Conservation (phyloP, 1,284 basidiomycete genomes). For the Sporisorium scitamineum region DNA sequence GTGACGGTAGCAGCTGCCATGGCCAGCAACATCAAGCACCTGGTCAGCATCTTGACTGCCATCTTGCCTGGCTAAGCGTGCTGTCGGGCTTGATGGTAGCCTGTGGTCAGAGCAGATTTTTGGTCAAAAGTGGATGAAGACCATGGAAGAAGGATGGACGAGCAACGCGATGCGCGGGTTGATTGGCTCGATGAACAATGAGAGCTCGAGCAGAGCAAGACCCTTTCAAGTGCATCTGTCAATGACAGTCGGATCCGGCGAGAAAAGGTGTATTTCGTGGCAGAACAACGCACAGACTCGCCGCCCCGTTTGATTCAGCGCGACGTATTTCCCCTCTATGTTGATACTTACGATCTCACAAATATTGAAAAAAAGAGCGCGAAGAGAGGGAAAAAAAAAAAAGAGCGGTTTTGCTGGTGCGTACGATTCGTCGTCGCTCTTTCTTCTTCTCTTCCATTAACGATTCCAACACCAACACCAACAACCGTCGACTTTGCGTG, state of each 20-base stretch:
- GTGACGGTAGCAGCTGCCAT: slow-evolving; percentile 9
- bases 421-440: not conserved
- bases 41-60: slow-evolving; percentile 16
- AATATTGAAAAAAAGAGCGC: not conserved
- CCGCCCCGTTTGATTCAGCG: not conserved
- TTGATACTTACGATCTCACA: not conserved
- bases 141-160: not conserved
- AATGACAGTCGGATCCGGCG: too few relatives aligned
- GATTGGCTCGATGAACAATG: not conserved
- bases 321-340: not conserved
- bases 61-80: slow-evolving; percentile 6
- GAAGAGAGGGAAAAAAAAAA: not conserved
- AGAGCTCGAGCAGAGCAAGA: too few relatives aligned
- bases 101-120: not conserved
- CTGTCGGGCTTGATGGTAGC: not conserved
- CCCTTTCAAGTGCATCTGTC: too few relatives aligned
- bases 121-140: not conserved
- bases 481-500: not conserved
- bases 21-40: slow-evolving; percentile 7
- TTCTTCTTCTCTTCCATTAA: not conserved
- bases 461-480: not conserved
- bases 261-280: too few relatives aligned
- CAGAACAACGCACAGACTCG: not conserved
- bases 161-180: not conserved
- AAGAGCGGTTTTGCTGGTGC: not conserved